Conservation (phyloP, 148 eudicot species). For the Dysphania ambrosioides region DNA sequence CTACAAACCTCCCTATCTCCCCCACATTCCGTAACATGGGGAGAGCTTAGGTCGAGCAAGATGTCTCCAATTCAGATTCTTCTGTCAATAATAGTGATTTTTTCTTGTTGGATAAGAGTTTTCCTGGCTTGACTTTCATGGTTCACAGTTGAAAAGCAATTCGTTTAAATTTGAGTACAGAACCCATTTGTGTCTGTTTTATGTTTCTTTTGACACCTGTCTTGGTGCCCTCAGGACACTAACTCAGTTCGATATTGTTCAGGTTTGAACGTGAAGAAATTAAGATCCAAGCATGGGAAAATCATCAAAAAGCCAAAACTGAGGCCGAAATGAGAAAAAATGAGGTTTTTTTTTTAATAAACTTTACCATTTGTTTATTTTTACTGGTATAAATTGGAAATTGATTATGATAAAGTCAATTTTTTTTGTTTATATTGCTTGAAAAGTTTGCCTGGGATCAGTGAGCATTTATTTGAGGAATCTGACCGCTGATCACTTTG, state of each 20-base stretch:
- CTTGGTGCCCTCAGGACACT: background rate
- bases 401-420: background rate
- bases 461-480: background rate
- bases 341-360: slow-evolving; percentile 37
- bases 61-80: background rate
- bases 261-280: slow-evolving; percentile 72
- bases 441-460: background rate
- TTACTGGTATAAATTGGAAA: background rate
- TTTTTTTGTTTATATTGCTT: background rate
- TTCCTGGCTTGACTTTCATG: background rate
- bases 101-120: background rate
- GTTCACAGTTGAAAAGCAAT: background rate
- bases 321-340: slow-evolving; percentile 64
- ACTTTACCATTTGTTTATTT: background rate
- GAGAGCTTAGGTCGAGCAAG: background rate
- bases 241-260: slow-evolving; percentile 1
- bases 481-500: background rate
- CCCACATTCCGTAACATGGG: no score
- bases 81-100: no score
- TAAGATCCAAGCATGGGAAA: slow-evolving; percentile 74
- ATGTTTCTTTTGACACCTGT: slow-evolving; percentile 1
- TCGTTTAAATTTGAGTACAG: background rate
- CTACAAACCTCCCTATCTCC: background rate
- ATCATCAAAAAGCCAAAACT: slow-evolving; percentile 59
- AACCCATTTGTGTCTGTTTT: background rate